A percentile compares a stretch with the other conserved stretches of the same genome.
Conservation (phyloP, 345 rosid genomes). For the Murraya koenigii region DNA sequence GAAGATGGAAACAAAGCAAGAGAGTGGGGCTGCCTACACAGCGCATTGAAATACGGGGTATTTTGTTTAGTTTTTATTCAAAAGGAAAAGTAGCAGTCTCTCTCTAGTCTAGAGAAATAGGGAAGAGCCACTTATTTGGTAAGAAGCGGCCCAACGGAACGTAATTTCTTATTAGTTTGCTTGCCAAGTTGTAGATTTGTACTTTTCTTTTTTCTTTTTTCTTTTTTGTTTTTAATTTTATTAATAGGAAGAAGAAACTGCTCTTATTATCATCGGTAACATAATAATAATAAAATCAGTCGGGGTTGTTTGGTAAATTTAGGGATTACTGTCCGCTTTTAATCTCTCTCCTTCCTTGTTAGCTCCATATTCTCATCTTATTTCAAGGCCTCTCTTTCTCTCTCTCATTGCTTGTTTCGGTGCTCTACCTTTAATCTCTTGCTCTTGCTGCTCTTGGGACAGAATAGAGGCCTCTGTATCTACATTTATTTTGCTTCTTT, state of each 20-base stretch:
- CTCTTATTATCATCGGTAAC: background rate
- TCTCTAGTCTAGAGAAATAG: too few species aligned
- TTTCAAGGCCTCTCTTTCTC: conserved; percentile 1
- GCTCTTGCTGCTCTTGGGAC: background rate
- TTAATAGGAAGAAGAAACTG: conserved; percentile 8
- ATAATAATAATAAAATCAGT: background rate
- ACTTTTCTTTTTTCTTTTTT: background rate
- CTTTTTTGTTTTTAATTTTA: conserved; percentile 14
- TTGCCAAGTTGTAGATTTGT: background rate
- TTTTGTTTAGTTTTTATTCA: background rate
- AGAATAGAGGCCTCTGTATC: conserved; percentile 4
- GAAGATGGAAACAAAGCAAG: conserved; percentile 31
- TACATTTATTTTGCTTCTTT: background rate
- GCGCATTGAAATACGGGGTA: conserved; percentile 32
- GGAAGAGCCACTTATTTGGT: conserved; percentile 20
- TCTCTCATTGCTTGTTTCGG: conserved; percentile 13
- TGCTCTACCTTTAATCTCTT: conserved; percentile 15
- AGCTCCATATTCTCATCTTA: conserved; percentile 6
- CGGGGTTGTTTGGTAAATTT: conserved; percentile 35
- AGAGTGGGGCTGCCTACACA: conserved; percentile 20
- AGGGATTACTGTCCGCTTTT: conserved; percentile 20
- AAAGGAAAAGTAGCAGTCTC: too few species aligned
- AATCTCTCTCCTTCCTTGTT: conserved; percentile 8
- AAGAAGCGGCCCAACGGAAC: conserved; percentile 29
- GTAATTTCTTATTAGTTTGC: conserved; percentile 11